Conservation (phyloP, 2,329 filamentous ascomycete genomes). For the Fusarium oligoseptatum region DNA sequence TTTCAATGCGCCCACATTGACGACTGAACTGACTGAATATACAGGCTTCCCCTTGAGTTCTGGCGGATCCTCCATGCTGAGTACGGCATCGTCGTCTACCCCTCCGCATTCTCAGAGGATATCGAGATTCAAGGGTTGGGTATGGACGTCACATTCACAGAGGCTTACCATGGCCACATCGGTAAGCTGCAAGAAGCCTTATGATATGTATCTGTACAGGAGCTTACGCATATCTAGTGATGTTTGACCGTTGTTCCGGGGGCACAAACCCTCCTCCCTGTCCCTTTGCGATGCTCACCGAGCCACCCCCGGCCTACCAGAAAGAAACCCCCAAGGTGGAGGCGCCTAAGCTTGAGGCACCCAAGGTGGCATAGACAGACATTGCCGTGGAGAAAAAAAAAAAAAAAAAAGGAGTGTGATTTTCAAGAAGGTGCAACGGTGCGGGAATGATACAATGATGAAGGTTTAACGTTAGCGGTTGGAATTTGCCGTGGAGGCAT, state of each 20-base stretch:
- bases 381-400: not conserved
- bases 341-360: not conserved
- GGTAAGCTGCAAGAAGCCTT: constrained; percentile 39
- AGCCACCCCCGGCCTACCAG: constrained; percentile 54
- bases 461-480: constrained; percentile 21
- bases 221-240: constrained; percentile 46
- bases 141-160: constrained; percentile 53
- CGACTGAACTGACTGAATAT: not conserved
- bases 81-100: constrained; percentile 58
- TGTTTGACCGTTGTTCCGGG: constrained; percentile 50
- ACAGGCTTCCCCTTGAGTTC: constrained; percentile 54
- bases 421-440: not conserved
- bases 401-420: not conserved
- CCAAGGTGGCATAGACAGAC: constrained; percentile 2
- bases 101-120: constrained; percentile 54
- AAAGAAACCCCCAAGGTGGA: constrained; percentile 29
- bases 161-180: constrained; percentile 54
- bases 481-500: constrained; percentile 10
- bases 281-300: constrained; percentile 54
- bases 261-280: constrained; percentile 51
- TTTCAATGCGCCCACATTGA: not conserved
- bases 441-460: not conserved
- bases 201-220: not conserved
- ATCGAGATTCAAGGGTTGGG: constrained; percentile 51
- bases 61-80: constrained; percentile 55